phyloP scores from a whole-genome alignment of 2,329 filamentous ascomycete species.

The Plectosphaerella cucumerina region DNA sequence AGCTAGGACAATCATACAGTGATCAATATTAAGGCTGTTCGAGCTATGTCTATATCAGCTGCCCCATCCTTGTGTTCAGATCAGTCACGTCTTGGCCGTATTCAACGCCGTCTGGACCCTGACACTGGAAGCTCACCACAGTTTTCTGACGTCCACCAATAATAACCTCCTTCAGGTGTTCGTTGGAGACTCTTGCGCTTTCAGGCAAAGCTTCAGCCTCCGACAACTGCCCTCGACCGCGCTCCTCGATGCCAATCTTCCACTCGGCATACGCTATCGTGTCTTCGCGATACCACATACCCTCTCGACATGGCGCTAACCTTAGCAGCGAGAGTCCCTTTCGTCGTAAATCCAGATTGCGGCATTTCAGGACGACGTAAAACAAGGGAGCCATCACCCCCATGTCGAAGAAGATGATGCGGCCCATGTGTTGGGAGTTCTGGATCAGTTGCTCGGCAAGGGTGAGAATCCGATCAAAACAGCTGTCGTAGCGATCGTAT shows the following conservation, averaged over 20 bases:
- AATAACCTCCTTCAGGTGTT: neutral
- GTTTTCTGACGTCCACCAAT: neutral
- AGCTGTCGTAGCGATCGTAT: neutral
- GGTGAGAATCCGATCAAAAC: neutral
- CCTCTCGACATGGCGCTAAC: neutral
- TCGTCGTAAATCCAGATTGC: neutral
- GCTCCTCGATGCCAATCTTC: conserved; percentile 1
- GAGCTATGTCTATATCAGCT: neutral
- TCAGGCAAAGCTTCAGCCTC: neutral
- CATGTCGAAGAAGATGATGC: neutral
- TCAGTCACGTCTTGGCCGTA: neutral
- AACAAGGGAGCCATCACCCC: neutral
- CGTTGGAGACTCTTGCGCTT: neutral
- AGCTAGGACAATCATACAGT: neutral
- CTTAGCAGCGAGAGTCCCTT: neutral
- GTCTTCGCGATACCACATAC: conserved; percentile 1
- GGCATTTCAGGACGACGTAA: neutral
- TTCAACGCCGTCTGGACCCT: neutral
- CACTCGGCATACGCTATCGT: neutral
- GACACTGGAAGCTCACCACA: neutral
- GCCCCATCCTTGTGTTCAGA: neutral
- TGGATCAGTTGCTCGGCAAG: neutral
- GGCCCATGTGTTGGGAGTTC: neutral
- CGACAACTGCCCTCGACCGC: neutral
- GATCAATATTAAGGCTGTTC: neutral